Conservation (phyloP, 352 stramenopile species). For the Thalassiosira delicatula region DNA sequence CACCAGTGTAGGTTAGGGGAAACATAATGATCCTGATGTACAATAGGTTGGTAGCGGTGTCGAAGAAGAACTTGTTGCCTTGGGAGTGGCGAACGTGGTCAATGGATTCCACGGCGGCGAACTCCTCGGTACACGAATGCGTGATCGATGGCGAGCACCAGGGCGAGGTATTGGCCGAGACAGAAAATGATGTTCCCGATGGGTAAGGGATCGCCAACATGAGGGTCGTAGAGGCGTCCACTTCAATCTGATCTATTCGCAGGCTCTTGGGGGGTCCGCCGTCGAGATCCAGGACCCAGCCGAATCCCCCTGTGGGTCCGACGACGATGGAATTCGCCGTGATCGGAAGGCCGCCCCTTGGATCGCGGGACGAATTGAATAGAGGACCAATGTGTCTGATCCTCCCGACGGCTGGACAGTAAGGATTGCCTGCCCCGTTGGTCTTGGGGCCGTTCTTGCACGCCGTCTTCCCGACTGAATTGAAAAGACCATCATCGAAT, state of each 20-base stretch:
- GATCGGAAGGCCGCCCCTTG: conserved; percentile 23
- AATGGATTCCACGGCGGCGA: conserved; percentile 8
- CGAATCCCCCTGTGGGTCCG: conserved; percentile 51
- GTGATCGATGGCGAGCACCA: not conserved
- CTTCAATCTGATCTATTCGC: conserved; percentile 37
- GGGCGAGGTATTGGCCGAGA: conserved; percentile 24
- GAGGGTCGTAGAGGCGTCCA: conserved; percentile 26
- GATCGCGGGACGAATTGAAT: conserved; percentile 22
- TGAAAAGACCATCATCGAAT: conserved; percentile 38
- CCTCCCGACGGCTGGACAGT: conserved; percentile 21
- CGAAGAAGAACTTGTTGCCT: conserved; percentile 35
- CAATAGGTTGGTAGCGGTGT: conserved; percentile 26
- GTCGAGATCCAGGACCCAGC: conserved; percentile 48
- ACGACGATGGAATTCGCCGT: conserved; percentile 55
- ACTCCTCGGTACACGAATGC: conserved; percentile 13
- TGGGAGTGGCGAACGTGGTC: conserved; percentile 20
- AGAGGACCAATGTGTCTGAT: conserved; percentile 32
- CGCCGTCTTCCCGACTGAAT: conserved; percentile 19
- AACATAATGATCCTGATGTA: conserved; percentile 29
- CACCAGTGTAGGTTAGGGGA: conserved; percentile 20
- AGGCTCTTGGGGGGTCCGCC: conserved; percentile 40
- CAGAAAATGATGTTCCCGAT: conserved; percentile 27
- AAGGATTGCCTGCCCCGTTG: not conserved
- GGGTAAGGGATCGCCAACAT: conserved; percentile 32
- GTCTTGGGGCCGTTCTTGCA: conserved; percentile 3